A percentile compares a stretch with the other conserved stretches of the same genome.
phyloP scores from a whole-genome alignment of 202 grass and related monocot species.

The Brachypodium distachyon region DNA sequence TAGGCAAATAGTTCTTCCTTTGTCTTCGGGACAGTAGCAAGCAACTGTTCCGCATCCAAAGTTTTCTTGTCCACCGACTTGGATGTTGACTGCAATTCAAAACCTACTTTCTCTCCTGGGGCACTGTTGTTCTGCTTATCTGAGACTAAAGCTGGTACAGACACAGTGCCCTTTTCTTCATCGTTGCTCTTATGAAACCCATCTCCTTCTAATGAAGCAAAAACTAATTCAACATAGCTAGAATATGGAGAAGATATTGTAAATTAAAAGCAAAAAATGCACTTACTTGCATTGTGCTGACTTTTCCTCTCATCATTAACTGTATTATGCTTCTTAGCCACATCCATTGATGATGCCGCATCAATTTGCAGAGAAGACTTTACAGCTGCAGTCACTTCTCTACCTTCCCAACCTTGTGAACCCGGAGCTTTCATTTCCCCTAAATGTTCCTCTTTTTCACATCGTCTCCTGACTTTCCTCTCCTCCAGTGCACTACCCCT shows the following conservation, averaged over 20 bases:
- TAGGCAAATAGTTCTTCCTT: constrained; percentile 60
- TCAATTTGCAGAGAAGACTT: not conserved
- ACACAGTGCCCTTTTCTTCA: not conserved
- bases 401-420: not conserved
- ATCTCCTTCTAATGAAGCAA: not conserved
- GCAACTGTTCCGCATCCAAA: constrained; percentile 54
- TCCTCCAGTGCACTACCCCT: not conserved
- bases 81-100: constrained; percentile 24
- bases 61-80: constrained; percentile 41
- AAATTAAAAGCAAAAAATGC: not conserved
- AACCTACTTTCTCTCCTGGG: not conserved
- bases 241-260: not conserved
- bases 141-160: not conserved
- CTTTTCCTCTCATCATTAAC: not conserved
- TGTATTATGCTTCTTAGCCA: not conserved
- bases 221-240: not conserved
- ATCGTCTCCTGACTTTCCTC: not conserved
- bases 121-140: not conserved
- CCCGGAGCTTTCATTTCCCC: not conserved
- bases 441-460: not conserved
- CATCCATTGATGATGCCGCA: not conserved
- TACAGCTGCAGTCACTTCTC: not conserved
- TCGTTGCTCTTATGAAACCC: not conserved
- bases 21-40: constrained; percentile 48
- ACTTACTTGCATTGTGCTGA: not conserved